Evolutionary conservation across 257 asterid species (phyloP).

Genomic region (Lithospermum erythrorhizon): DNA sequence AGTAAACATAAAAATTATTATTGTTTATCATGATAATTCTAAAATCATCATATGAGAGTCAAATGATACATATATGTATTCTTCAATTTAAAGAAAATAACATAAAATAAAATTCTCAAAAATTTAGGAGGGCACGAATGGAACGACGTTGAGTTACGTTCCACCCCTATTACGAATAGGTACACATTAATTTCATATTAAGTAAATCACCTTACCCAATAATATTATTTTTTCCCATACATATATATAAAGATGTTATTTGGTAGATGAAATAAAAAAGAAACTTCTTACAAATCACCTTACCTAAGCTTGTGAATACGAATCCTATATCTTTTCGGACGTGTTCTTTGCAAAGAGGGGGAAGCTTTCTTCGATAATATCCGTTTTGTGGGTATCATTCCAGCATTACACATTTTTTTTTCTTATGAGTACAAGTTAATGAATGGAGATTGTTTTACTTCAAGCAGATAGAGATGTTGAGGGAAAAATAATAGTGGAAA

Average conservation of each 20-base stretch:
- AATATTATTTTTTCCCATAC: no score
- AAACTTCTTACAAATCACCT: no score
- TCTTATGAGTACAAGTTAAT: background rate
- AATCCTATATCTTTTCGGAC: constrained; percentile 16
- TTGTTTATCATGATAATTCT: no score
- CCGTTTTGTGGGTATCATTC: background rate
- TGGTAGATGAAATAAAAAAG: no score
- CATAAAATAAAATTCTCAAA: no score
- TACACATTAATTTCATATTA: background rate
- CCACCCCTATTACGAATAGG: no score
- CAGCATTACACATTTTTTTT: constrained; percentile 17
- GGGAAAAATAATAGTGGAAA: background rate
- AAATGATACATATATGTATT: no score
- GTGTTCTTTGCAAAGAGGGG: constrained; percentile 17
- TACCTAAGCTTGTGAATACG: constrained; percentile 24
- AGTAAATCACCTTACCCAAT: constrained; percentile 11
- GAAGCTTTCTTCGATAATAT: constrained; percentile 12
- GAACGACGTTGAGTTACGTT: no score
- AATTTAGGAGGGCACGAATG: no score
- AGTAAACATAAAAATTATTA: background rate
- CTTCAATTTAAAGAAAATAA: no score
- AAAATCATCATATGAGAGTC: no score
- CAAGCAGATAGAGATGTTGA: background rate
- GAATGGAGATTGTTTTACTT: background rate
- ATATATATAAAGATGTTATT: no score